Conservation (phyloP, 2,329 filamentous ascomycete genomes). For the Sclerotiophoma versabilis region DNA sequence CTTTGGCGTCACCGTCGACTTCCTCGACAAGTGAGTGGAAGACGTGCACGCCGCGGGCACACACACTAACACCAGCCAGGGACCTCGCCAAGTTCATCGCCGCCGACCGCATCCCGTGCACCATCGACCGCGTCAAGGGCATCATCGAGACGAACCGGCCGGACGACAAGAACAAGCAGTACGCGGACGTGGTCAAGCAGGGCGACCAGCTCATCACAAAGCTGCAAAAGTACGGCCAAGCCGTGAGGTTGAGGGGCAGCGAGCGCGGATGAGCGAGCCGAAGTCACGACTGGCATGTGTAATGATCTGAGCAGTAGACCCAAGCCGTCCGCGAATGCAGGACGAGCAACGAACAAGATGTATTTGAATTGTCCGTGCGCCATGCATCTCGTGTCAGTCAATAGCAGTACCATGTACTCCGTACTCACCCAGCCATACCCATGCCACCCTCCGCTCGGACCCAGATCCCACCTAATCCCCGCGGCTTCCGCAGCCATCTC, state of each 20-base stretch:
- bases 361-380: neutral
- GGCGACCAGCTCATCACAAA: slow-evolving; percentile 98
- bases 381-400: too few species aligned
- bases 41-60: neutral
- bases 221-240: slow-evolving; percentile 98
- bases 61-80: slow-evolving; percentile 55
- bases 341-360: slow-evolving; percentile 2
- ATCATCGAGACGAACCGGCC: slow-evolving; percentile 98
- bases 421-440: too few species aligned
- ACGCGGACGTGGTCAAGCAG: slow-evolving; percentile 96
- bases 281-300: slow-evolving; percentile 19
- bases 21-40: slow-evolving; percentile 80
- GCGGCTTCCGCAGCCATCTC: slow-evolving; percentile 11
- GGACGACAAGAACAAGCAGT: slow-evolving; percentile 99
- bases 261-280: slow-evolving; percentile 66
- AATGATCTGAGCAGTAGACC: slow-evolving; percentile 34
- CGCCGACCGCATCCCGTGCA: slow-evolving; percentile 91
- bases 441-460: neutral
- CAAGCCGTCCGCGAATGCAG: slow-evolving; percentile 24
- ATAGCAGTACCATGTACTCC: too few species aligned
- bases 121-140: slow-evolving; percentile 94
- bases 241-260: slow-evolving; percentile 90
- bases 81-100: slow-evolving; percentile 98
- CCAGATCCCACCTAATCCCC: slow-evolving; percentile 3
- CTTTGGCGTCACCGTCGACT: slow-evolving; percentile 96